These are phyloP conservation scores for Talinum fruticosum DNA, from an alignment of 148 eudicot species.

Conservation along the genomic window DNA sequence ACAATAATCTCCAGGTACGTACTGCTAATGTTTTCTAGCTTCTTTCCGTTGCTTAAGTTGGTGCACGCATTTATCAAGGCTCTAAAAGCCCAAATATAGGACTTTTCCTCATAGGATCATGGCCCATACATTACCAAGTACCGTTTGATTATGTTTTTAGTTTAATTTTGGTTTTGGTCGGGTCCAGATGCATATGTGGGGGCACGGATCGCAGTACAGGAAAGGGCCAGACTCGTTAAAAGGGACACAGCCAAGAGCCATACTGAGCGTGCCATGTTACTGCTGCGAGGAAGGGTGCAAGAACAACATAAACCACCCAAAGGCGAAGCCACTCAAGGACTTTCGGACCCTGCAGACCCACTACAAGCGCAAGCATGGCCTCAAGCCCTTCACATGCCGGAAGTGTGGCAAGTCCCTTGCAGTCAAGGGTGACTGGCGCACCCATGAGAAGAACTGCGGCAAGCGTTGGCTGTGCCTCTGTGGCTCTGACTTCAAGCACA, in stretches of 20 bases:
- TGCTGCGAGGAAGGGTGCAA: constrained; percentile 82
- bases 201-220: constrained; percentile 75
- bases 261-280: constrained; percentile 63
- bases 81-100: too few relatives aligned
- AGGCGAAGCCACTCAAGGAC: constrained; percentile 72
- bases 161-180: constrained; percentile 1
- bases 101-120: too few relatives aligned
- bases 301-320: constrained; percentile 66
- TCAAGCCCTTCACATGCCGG: constrained; percentile 54
- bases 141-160: too few relatives aligned
- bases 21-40: too few relatives aligned
- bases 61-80: too few relatives aligned
- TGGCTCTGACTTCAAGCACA: constrained; percentile 89
- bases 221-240: constrained; percentile 69
- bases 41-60: too few relatives aligned
- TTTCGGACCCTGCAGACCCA: constrained; percentile 82
- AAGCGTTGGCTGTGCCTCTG: constrained; percentile 81
- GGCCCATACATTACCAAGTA: too few relatives aligned
- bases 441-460: constrained; percentile 95
- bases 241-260: constrained; percentile 60
- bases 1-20: constrained; percentile 84
- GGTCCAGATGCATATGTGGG: constrained; percentile 87
- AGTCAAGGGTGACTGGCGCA: constrained; percentile 89
- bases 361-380: constrained; percentile 81
- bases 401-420: constrained; percentile 70